These are phyloP conservation scores for Thuidium tamariscinum DNA, from an alignment of 225 moss, liverwort and hornwort genomes.

Conservation along the genomic window DNA sequence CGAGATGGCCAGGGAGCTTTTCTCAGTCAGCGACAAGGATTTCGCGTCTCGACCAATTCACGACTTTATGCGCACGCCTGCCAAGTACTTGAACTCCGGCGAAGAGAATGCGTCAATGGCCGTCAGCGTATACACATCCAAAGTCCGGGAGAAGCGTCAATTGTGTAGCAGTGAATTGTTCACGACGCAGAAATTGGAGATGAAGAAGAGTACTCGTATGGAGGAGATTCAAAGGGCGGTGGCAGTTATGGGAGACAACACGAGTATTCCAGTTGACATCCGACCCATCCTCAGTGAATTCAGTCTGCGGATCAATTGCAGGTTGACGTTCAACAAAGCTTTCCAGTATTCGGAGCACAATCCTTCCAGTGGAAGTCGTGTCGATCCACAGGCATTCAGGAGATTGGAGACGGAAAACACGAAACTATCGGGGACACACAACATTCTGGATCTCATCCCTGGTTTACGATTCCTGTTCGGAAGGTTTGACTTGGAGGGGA, in stretches of 20 bases:
- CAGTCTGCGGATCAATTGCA: not conserved
- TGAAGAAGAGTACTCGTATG: not conserved
- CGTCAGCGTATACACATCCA: not conserved
- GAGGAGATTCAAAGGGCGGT: not conserved
- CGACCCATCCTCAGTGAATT: not conserved
- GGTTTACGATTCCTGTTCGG: not conserved
- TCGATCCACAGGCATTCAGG: not conserved
- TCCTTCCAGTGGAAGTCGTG: not conserved
- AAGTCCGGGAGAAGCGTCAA: conserved; percentile 2
- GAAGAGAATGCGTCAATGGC: not conserved
- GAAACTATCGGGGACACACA: not conserved
- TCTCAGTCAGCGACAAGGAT: not conserved
- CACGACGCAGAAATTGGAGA: not conserved
- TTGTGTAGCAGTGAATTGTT: not conserved
- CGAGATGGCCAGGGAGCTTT: conserved; percentile 18
- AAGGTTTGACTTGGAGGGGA: not conserved
- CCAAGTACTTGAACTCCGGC: not conserved
- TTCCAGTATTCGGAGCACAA: not conserved
- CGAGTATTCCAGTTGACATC: not conserved
- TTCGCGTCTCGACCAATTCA: conserved; percentile 11
- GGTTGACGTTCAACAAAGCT: not conserved
- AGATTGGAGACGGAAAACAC: not conserved
- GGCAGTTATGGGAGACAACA: not conserved
- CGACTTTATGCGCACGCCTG: not conserved
- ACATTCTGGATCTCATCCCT: not conserved